Conservation (phyloP, 2,329 filamentous ascomycete genomes). For the Trichoderma sp. region DNA sequence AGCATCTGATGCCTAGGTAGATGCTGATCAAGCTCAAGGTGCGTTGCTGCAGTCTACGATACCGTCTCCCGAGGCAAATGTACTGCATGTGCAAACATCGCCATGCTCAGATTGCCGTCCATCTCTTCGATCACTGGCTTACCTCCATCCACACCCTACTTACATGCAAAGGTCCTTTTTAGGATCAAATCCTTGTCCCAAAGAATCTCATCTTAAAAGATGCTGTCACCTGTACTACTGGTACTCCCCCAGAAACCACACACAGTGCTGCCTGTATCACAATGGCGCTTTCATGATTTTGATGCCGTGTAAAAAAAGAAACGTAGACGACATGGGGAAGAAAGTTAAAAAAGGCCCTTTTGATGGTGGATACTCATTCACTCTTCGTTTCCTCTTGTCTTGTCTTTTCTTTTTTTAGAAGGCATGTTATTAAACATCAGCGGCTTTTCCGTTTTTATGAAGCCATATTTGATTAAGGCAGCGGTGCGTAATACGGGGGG, state of each 20-base stretch:
- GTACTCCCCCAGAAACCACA: background rate
- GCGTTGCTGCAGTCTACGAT: background rate
- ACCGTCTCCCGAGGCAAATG: background rate
- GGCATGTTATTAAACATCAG: background rate
- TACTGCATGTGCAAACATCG: background rate
- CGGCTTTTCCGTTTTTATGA: background rate
- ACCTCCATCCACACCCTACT: background rate
- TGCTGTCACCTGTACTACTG: background rate
- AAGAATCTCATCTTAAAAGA: background rate
- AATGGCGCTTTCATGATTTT: background rate
- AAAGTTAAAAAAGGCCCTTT: background rate
- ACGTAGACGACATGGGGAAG: background rate
- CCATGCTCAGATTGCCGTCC: background rate
- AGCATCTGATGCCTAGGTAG: background rate
- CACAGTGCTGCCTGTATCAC: background rate
- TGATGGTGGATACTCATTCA: background rate
- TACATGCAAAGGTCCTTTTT: background rate
- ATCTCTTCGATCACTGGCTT: background rate
- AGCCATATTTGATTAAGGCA: background rate
- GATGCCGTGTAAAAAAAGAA: background rate
- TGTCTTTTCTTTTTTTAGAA: background rate
- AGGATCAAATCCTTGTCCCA: background rate
- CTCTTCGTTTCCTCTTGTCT: background rate
- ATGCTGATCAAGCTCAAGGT: background rate
- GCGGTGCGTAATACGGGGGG: background rate